Evolutionary conservation across 768 basidiomycete species (phyloP).

Genomic region (Boletus sensibilis): DNA sequence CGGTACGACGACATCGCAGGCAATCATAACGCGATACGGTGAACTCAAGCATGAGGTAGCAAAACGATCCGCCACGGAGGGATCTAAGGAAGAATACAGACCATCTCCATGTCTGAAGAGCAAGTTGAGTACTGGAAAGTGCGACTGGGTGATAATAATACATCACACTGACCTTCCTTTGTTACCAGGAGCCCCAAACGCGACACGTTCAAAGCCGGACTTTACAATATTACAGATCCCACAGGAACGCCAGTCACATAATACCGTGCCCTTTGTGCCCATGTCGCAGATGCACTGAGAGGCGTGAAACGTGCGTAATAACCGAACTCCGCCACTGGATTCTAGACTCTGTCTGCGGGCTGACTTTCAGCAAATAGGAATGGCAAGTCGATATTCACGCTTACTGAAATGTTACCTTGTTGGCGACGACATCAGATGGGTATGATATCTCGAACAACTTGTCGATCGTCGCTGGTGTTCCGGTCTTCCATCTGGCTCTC

Average conservation of each 20-base stretch:
- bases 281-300: conserved; percentile 70
- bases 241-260: conserved; percentile 62
- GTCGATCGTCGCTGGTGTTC: conserved; percentile 42
- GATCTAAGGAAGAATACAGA: conserved; percentile 61
- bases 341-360: conserved; percentile 32
- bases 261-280: conserved; percentile 47
- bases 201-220: conserved; percentile 55
- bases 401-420: conserved; percentile 51
- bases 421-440: conserved; percentile 28
- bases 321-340: conserved; percentile 37
- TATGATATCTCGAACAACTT: conserved; percentile 55
- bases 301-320: conserved; percentile 61
- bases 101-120: conserved; percentile 55
- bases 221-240: conserved; percentile 62
- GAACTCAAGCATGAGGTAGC: conserved; percentile 68
- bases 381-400: conserved; percentile 10
- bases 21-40: conserved; percentile 65
- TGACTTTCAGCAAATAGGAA: conserved; percentile 5
- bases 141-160: conserved; percentile 1
- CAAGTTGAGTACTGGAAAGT: not conserved
- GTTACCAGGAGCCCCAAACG: conserved; percentile 53
- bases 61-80: conserved; percentile 53
- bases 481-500: conserved; percentile 38
- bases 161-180: conserved; percentile 48
- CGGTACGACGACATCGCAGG: conserved; percentile 52